phyloP scores from a whole-genome alignment of 2,329 filamentous ascomycete species.

The Scedosporium minutisporum region DNA sequence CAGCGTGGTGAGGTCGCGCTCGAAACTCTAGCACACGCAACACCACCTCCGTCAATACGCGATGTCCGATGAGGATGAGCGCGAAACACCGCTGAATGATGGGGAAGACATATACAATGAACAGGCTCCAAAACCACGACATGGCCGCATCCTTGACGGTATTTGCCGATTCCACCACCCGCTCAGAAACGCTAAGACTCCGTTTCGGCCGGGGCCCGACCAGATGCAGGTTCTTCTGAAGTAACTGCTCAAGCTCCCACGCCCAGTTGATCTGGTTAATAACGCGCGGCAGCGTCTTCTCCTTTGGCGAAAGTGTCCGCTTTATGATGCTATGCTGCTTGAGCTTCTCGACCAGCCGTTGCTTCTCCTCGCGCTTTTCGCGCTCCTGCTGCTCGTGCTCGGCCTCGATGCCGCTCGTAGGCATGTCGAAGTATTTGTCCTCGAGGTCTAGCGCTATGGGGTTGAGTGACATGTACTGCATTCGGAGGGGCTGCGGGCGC shows the following conservation, averaged over 20 bases:
- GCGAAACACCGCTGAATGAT: constrained; percentile 65
- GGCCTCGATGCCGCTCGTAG: constrained; percentile 48
- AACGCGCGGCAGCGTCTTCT: constrained; percentile 69
- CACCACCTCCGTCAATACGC: constrained; percentile 70
- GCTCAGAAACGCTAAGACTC: constrained; percentile 83
- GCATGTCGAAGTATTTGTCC: constrained; percentile 45
- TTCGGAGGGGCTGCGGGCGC: constrained; percentile 70
- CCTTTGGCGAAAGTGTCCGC: constrained; percentile 69
- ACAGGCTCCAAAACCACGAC: constrained; percentile 58
- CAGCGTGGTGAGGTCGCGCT: constrained; percentile 64
- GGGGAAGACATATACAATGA: constrained; percentile 69
- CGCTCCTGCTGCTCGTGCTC: constrained; percentile 60
- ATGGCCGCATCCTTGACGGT: constrained; percentile 71
- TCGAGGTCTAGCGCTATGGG: constrained; percentile 82
- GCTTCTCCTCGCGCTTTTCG: constrained; percentile 47
- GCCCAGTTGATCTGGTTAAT: constrained; percentile 95
- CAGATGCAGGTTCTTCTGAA: constrained; percentile 83
- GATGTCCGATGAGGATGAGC: constrained; percentile 68
- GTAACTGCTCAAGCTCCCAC: constrained; percentile 72
- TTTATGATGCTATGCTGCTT: constrained; percentile 77
- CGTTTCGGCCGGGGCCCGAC: constrained; percentile 74
- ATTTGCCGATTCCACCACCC: constrained; percentile 85
- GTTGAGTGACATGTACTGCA: constrained; percentile 92
- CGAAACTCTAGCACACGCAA: constrained; percentile 79
- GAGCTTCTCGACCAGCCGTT: constrained; percentile 71